Percentiles rank a stretch among this genome's conserved stretches.
phyloP scores from a whole-genome alignment of 1,284 basidiomycete genomes.

The Porodaedalea pini region DNA sequence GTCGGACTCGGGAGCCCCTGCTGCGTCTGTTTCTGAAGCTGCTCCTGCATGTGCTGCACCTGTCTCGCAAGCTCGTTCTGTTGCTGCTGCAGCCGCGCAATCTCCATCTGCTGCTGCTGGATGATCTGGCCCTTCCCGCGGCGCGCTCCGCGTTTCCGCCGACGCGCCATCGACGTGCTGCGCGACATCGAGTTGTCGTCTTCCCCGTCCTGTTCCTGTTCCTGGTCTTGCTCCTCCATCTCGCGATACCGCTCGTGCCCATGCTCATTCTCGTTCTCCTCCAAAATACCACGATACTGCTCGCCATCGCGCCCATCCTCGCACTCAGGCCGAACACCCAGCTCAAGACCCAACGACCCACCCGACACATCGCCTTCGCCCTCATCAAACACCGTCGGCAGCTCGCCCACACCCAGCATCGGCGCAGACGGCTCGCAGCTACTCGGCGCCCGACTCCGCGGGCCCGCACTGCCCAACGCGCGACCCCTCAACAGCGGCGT shows the following conservation, averaged over 20 bases:
- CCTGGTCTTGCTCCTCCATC: slow-evolving; percentile 17
- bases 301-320: background rate
- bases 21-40: slow-evolving; percentile 11
- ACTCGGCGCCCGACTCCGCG: slow-evolving; percentile 13
- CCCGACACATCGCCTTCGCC: slow-evolving; percentile 26
- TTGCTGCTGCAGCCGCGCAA: slow-evolving; percentile 13
- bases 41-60: slow-evolving; percentile 1
- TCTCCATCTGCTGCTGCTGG: slow-evolving; percentile 23
- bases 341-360: slow-evolving; percentile 8
- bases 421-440: slow-evolving; percentile 1
- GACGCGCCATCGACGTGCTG: slow-evolving; percentile 60
- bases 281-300: background rate
- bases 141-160: slow-evolving; percentile 75
- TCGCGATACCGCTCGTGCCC: slow-evolving; percentile 10
- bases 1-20: slow-evolving; percentile 3
- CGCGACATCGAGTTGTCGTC: slow-evolving; percentile 40
- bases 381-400: slow-evolving; percentile 51
- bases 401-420: slow-evolving; percentile 27
- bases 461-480: slow-evolving; percentile 2
- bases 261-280: background rate
- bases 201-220: slow-evolving; percentile 33
- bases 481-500: slow-evolving; percentile 18
- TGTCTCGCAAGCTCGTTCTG: slow-evolving; percentile 9
- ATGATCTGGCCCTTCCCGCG: slow-evolving; percentile 54
- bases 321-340: background rate